phyloP scores from a whole-genome alignment of 164 flowering plant species.

The Warburgia ugandensis region DNA sequence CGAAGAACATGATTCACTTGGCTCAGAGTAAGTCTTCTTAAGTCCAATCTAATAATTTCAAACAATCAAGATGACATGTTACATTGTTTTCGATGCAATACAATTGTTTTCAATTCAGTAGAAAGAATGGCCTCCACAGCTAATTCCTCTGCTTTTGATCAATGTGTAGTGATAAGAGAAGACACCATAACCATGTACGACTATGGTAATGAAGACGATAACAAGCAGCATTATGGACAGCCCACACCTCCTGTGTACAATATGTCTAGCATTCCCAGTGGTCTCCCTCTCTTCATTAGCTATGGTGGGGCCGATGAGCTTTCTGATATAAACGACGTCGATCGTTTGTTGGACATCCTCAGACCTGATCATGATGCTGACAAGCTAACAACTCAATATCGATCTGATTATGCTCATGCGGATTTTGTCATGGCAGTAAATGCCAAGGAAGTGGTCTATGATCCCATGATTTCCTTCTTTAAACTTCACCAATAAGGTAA shows the following conservation, averaged over 20 bases:
- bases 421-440: slow-evolving; percentile 59
- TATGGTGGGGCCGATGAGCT: slow-evolving; percentile 70
- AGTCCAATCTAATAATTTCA: no score
- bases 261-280: slow-evolving; percentile 53
- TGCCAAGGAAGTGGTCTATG: slow-evolving; percentile 62
- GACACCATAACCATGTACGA: slow-evolving; percentile 63
- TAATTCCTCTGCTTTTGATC: not conserved
- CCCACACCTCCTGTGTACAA: slow-evolving; percentile 61
- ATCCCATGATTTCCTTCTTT: slow-evolving; percentile 63
- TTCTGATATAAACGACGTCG: slow-evolving; percentile 58
- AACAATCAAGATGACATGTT: no score
- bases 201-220: slow-evolving; percentile 35
- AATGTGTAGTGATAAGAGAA: slow-evolving; percentile 43
- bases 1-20: slow-evolving; percentile 73
- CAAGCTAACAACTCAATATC: slow-evolving; percentile 44
- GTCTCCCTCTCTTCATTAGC: slow-evolving; percentile 63
- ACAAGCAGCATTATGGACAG: slow-evolving; percentile 58
- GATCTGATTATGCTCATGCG: slow-evolving; percentile 64
- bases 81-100: no score
- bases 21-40: slow-evolving; percentile 58
- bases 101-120: not conserved
- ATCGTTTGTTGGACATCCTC: slow-evolving; percentile 38
- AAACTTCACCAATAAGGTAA: no score
- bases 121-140: not conserved
- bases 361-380: slow-evolving; percentile 48